phyloP scores from a whole-genome alignment of 2,329 filamentous ascomycete genomes.

The Fusarium nanum region DNA sequence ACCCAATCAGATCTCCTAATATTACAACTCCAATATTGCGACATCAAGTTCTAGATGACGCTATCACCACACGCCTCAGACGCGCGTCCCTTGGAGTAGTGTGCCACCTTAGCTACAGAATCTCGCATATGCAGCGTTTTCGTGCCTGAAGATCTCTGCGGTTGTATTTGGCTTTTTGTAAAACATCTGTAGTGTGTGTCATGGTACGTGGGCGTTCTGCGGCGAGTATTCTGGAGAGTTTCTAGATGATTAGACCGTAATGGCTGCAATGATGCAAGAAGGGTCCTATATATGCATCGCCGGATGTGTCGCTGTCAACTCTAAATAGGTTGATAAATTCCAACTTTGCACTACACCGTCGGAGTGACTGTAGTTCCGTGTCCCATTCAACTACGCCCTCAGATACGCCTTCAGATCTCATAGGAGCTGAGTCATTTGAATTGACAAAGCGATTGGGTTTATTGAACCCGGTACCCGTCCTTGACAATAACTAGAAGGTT shows the following conservation, averaged over 20 bases:
- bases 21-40: not conserved
- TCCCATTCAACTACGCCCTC: not conserved
- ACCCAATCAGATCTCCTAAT: conserved; percentile 1
- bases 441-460: no score
- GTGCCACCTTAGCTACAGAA: conserved; percentile 1
- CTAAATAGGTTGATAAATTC: accelerated
- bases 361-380: not conserved
- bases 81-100: conserved; percentile 4
- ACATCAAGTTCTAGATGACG: conserved; percentile 1
- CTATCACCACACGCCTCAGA: not conserved
- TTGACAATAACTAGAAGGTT: no score
- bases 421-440: no score
- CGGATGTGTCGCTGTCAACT: not conserved
- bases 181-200: not conserved
- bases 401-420: no score
- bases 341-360: not conserved
- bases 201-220: not conserved
- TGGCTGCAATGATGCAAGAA: not conserved
- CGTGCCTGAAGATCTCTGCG: not conserved
- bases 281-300: not conserved
- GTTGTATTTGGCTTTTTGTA: not conserved
- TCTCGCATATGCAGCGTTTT: conserved; percentile 14
- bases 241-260: not conserved
- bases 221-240: not conserved
- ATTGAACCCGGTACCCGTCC: no score